Evolutionary conservation across 148 eudicot species (phyloP), one percentile per base, ranked within the genome.

Genomic region (Nepenthes gracilis): DNA sequence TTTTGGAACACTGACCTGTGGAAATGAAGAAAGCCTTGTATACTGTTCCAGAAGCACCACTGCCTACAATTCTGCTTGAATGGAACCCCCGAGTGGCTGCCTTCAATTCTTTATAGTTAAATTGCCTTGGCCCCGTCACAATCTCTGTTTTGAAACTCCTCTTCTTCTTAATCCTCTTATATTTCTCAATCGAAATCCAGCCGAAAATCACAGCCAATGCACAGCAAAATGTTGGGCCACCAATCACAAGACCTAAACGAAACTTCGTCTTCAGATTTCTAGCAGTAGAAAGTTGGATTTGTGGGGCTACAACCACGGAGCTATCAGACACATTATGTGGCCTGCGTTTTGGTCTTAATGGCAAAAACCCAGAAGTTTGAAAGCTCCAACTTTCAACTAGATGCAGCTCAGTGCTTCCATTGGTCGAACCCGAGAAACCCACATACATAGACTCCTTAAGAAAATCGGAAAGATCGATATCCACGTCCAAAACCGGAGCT

Each of bases 351-450:
- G 83, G 76, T 36, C 79, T 75, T 12, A 55, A 10, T 9, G 79
- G 81, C 52, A 43, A 61, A 57, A 91, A 78, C 58, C 96, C 96
- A 33, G 33, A 72, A 1, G 81, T 77, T 12, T 78, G 64, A 59
- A 91, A 78, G 38, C 75, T 78, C 85, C 94, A 88, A 69, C 72
- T 81, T 70, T 80, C 67, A 60, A 91, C 59, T 14, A 59, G 36
- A 57, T 91, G 96, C 40, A 77, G 35, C 69, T 91, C 97, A 8
- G 96, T 91, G 67, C 97, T 88, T 2, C 97, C 97, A 65, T 91
- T 86, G 1, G 84, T 87, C 2, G 97, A 91, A 35, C 83, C 96
- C 0, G 97, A 85, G 64, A 91, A 91, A 13, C 97, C 97, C 65
- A 83, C 78, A 65, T 59, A 91, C 82, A 81, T 77, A 53, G 63